A percentile compares a stretch with the other conserved stretches of the same genome.
Conservation (phyloP, 73 alveolate species). For the Symbiodinium natans region DNA sequence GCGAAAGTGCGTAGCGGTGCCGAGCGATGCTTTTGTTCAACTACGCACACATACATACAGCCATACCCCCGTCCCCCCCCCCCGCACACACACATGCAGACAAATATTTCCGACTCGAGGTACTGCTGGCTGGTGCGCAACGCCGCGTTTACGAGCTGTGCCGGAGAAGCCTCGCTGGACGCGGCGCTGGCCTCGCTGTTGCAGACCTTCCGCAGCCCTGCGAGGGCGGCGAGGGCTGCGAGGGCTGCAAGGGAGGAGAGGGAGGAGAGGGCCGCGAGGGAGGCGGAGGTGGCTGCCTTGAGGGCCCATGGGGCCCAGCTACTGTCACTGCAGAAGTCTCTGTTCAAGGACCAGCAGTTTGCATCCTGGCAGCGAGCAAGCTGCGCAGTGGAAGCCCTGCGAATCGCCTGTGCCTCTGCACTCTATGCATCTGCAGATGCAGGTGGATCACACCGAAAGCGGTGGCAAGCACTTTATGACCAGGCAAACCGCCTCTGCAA, state of each 20-base stretch:
- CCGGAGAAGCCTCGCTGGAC: conserved; percentile 52
- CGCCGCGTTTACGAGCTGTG: conserved; percentile 21
- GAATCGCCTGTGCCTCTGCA: conserved; percentile 40
- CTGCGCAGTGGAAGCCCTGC: conserved; percentile 67
- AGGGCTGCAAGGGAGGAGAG: not conserved
- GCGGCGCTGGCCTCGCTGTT: conserved; percentile 30
- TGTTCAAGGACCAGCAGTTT: conserved; percentile 44
- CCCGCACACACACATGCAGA: no score
- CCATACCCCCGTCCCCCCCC: no score
- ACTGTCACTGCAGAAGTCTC: conserved; percentile 46
- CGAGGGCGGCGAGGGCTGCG: not conserved
- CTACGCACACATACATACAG: no score
- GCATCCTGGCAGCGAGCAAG: not conserved
- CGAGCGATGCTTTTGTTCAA: no score
- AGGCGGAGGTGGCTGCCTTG: conserved; percentile 53
- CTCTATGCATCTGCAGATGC: conserved; percentile 47
- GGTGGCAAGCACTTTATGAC: conserved; percentile 66
- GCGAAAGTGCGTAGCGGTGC: no score
- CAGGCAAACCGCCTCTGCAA: not conserved
- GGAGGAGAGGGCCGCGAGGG: not conserved
- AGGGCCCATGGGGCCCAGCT: conserved; percentile 74
- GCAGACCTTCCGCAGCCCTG: conserved; percentile 24
- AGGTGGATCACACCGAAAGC: conserved; percentile 30
- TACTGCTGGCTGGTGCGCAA: not conserved
- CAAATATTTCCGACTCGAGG: no score